Evolutionary conservation across 805 yeast species (phyloP).

Genomic region (Pichia gijzeniarum): DNA sequence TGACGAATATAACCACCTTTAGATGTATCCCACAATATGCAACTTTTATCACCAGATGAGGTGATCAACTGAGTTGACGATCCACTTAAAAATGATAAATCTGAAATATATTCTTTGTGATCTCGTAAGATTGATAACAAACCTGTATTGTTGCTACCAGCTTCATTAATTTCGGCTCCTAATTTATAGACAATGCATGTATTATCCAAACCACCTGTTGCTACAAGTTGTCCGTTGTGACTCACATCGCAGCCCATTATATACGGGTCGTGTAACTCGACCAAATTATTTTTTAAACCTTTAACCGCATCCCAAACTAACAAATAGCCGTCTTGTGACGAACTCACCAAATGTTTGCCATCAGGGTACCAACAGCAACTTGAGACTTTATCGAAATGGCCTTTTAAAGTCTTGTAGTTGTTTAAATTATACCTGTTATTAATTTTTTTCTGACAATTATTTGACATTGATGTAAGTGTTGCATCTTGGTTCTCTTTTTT

Average conservation of each 20-base stretch:
- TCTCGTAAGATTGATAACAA: slow-evolving; percentile 59
- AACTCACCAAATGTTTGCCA: slow-evolving; percentile 56
- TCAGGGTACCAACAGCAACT: slow-evolving; percentile 65
- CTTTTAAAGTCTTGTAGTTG: slow-evolving; percentile 36
- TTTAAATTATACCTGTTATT: slow-evolving; percentile 12
- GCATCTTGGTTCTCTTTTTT: slow-evolving; percentile 27
- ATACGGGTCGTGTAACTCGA: slow-evolving; percentile 72
- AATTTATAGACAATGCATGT: slow-evolving; percentile 63
- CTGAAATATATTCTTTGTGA: slow-evolving; percentile 77
- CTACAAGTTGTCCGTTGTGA: slow-evolving; percentile 59
- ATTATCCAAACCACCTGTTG: slow-evolving; percentile 80
- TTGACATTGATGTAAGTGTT: slow-evolving; percentile 21
- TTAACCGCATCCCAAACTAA: slow-evolving; percentile 76
- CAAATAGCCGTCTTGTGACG: slow-evolving; percentile 83
- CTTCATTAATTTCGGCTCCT: slow-evolving; percentile 9
- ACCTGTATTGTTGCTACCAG: slow-evolving; percentile 15
- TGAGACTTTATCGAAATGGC: slow-evolving; percentile 71
- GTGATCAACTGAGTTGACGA: slow-evolving; percentile 50
- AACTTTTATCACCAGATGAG: slow-evolving; percentile 77
- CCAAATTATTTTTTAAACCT: slow-evolving; percentile 64
- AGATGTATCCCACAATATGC: slow-evolving; percentile 72
- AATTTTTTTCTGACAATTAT: slow-evolving; percentile 17
- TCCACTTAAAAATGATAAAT: slow-evolving; percentile 55
- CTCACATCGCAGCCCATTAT: slow-evolving; percentile 69
- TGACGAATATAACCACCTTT: slow-evolving; percentile 48